Evolutionary conservation across 1,139 yeast genomes (phyloP), one percentile per base, ranked within the genome.

Genomic region (Yamadazyma membranifaciens): DNA sequence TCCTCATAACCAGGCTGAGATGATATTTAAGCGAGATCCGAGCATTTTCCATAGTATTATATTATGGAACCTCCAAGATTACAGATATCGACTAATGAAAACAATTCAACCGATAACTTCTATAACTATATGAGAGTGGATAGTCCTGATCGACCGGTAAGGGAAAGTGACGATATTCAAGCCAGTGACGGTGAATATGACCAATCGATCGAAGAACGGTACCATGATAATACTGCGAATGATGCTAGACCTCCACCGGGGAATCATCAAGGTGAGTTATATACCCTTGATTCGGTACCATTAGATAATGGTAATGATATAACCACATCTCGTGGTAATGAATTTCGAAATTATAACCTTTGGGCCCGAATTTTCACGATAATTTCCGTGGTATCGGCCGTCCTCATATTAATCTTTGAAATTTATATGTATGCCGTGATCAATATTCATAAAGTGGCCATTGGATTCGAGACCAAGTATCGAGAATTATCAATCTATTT

Each of bases 371-470:
- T 59, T 1, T 65, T 67, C 42, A 49, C 66, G 12, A 39, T 45
- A 3, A 57, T 59, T 2, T 64, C 71, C 3, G 44, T 65, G 2
- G 38, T 59, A 1, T 62, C 69, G 0, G 72, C 72, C 2, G 11
- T 57, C 7, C 46, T 64, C 4, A 54, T 65, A 3, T 40, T 67
- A 15, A 58, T 54, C 4, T 57, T 67, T 31, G 69, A 67, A 45
- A 54, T 52, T 6, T 66, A 62, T 49, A 57, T 67, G 57, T 67
- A 58, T 46, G 66, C 68, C 2, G 67, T 61, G 11, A 62, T 67
- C 31, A 66, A 65, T 40, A 45, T 62, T 15, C 69, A 66, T 47
- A 55, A 56, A 41, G 22, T 42, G 9, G 45, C 45, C n/a, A 45
- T 63, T 32, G 37, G 40, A 11, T 46, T 54, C 28, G 41, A 54